Evolutionary conservation across 495 filamentous ascomycete species (phyloP), one percentile per base, ranked within the genome.

Genomic region (Cryomyces antarcticus): DNA sequence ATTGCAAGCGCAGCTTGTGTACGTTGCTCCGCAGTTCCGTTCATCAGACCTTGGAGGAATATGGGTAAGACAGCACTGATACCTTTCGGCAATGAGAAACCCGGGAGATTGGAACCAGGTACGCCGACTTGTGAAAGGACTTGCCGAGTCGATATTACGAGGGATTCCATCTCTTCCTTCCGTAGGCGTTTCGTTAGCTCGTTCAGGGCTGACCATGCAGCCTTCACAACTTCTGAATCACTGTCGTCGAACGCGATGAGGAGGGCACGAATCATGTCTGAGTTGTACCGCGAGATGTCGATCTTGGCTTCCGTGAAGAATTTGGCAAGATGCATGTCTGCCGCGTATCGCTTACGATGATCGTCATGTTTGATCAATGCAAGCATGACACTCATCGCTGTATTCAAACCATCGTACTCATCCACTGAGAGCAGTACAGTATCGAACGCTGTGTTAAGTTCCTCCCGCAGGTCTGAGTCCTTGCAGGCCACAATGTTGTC

Each of bases 121-220:
- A 93, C 80, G 39, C 89, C 89, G 30, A 96, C 83, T 48, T 86
- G 82, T 42, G 80, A 72, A 39, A 97, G 64, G 1, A 81, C 72
- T 53, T 87, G 78, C 31, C 87, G 74, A 1, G 88, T 92, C 5
- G 88, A 86, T 47, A 73, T 65, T 6, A 88, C 85, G n/a, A 97
- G 64, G 0, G 80, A 72, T 56, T 97, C 89, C 89, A 97, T 96
- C 61, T 96, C 89, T 59, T 97, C 89, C 57, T 97, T 97, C 56
- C 80, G 82, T 47, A 97, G 70, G 52, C 71, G 76, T 56, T 83
- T 82, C 17, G 84, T 94, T 50, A 97, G 72, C 50, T 80, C 82
- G 51, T 66, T 86, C 37, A 96, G 70, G 12, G 92, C 89, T 31
- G 73, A 71, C 89, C 92, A 96, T 12, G 87, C 80, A 28, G 84